Conservation (phyloP, 2,329 filamentous ascomycete genomes). For the Fusarium fujikuroi region DNA sequence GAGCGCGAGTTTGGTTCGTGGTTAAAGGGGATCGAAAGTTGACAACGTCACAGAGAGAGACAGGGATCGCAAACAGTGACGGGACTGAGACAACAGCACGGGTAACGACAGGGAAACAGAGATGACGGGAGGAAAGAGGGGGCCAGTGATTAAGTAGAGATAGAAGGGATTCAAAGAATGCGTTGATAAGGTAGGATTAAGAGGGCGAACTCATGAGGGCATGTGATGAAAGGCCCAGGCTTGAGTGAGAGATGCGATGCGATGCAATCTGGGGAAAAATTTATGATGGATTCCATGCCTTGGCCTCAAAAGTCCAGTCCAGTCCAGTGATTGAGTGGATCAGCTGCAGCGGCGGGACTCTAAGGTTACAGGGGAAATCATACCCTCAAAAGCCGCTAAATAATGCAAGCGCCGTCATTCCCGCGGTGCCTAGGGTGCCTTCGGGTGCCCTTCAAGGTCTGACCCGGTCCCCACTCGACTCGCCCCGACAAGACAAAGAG, state of each 20-base stretch:
- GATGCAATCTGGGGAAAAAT: conserved; percentile 44
- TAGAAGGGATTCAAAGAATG: conserved; percentile 14
- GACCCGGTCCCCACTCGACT: conserved; percentile 28
- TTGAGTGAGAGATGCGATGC: conserved; percentile 23
- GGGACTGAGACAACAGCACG: conserved; percentile 26
- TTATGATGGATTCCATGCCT: conserved; percentile 33
- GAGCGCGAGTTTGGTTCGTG: conserved; percentile 1
- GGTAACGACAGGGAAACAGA: conserved; percentile 44
- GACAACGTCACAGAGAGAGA: conserved; percentile 24
- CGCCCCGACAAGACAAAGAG: conserved; percentile 17
- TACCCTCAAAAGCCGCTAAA: conserved; percentile 32
- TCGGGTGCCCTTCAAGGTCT: not conserved
- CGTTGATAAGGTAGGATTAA: conserved; percentile 16
- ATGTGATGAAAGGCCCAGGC: conserved; percentile 46
- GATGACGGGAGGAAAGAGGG: conserved; percentile 11
- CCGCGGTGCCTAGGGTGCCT: conserved; percentile 10
- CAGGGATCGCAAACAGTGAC: conserved; percentile 37
- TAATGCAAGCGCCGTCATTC: conserved; percentile 27
- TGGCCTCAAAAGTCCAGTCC: conserved; percentile 9
- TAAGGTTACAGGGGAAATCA: conserved; percentile 36
- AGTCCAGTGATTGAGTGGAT: conserved; percentile 15
- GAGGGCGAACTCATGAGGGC: conserved; percentile 42
- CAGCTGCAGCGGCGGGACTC: conserved; percentile 27
- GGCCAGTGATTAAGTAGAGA: conserved; percentile 21
- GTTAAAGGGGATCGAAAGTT: conserved; percentile 24